These are phyloP conservation scores for Abrus pulchellus DNA, from an alignment of 306 rosid species.

Conservation along the genomic window DNA sequence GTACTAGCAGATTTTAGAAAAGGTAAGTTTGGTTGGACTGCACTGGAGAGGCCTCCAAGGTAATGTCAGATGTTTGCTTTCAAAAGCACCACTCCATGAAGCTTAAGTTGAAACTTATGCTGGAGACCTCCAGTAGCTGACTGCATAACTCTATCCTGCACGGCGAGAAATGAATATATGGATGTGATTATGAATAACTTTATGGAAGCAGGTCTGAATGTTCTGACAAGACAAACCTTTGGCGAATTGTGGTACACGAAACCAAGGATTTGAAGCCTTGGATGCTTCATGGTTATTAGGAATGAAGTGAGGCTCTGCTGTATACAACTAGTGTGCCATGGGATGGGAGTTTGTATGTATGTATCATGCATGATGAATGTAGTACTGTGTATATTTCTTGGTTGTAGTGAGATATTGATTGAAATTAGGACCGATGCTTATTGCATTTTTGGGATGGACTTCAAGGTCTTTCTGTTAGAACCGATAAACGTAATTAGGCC, in stretches of 20 bases:
- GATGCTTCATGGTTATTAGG: conserved; percentile 43
- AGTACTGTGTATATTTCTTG: conserved; percentile 17
- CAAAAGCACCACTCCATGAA: not conserved
- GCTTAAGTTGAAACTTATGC: conserved; percentile 21
- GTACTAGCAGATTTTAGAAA: conserved; percentile 86
- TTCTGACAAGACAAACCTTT: conserved; percentile 5
- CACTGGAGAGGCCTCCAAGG: conserved; percentile 88
- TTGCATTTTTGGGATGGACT: not conserved
- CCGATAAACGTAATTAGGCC: not conserved
- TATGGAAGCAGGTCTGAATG: conserved; percentile 31
- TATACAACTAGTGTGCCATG: conserved; percentile 13
- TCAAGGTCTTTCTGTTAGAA: not conserved
- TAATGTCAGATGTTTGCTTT: conserved; percentile 51
- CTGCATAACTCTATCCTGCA: conserved; percentile 15
- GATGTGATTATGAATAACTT: conserved; percentile 31
- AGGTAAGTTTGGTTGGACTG: conserved; percentile 91
- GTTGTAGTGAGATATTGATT: conserved; percentile 23
- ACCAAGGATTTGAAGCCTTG: conserved; percentile 25
- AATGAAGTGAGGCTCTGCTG: not conserved
- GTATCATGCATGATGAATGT: conserved; percentile 29
- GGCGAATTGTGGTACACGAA: conserved; percentile 33
- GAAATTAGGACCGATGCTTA: conserved; percentile 10
- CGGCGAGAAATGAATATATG: conserved; percentile 2
- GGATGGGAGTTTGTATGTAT: not conserved
- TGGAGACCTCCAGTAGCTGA: conserved; percentile 19